phyloP scores from a whole-genome alignment of 768 basidiomycete genomes.

The Daedaleopsis nitida region DNA sequence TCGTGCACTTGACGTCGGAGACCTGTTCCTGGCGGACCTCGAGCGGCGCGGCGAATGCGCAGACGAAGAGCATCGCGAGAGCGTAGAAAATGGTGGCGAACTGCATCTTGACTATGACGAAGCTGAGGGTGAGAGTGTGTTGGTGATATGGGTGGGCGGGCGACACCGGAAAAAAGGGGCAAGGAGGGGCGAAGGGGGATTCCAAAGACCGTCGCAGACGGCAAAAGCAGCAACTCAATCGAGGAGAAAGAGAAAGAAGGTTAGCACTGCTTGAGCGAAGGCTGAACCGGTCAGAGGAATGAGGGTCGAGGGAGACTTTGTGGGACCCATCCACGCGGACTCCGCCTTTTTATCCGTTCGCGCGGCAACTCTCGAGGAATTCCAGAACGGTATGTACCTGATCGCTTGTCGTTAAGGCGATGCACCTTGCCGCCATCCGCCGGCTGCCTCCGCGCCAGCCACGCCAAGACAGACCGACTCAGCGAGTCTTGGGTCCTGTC shows the following conservation, averaged over 20 bases:
- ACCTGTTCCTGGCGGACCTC: slow-evolving; percentile 22
- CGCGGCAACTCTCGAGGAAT: slow-evolving; percentile 1
- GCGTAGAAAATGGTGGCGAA: slow-evolving; percentile 23
- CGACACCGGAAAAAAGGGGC: neutral
- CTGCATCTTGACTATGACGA: slow-evolving; percentile 19
- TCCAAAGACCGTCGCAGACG: slow-evolving; percentile 25
- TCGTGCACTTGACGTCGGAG: slow-evolving; percentile 25
- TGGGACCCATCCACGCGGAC: neutral
- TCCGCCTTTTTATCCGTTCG: slow-evolving; percentile 4
- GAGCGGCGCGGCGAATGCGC: slow-evolving; percentile 25
- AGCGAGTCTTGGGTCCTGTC: too few species aligned
- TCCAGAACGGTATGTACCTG: slow-evolving; percentile 5
- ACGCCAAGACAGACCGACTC: too few species aligned
- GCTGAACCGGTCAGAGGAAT: slow-evolving; percentile 27
- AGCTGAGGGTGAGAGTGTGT: neutral
- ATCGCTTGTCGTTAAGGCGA: slow-evolving; percentile 15
- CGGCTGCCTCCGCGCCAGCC: neutral
- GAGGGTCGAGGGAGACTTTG: slow-evolving; percentile 4
- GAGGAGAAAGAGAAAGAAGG: slow-evolving; percentile 6
- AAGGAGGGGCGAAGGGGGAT: slow-evolving; percentile 6
- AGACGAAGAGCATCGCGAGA: slow-evolving; percentile 20
- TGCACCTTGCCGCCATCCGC: neutral
- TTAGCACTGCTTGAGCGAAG: slow-evolving; percentile 18
- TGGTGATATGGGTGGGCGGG: neutral
- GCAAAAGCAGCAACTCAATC: slow-evolving; percentile 16